Conservation (phyloP, 2,329 filamentous ascomycete species). For the Leptographium galeiforme region DNA sequence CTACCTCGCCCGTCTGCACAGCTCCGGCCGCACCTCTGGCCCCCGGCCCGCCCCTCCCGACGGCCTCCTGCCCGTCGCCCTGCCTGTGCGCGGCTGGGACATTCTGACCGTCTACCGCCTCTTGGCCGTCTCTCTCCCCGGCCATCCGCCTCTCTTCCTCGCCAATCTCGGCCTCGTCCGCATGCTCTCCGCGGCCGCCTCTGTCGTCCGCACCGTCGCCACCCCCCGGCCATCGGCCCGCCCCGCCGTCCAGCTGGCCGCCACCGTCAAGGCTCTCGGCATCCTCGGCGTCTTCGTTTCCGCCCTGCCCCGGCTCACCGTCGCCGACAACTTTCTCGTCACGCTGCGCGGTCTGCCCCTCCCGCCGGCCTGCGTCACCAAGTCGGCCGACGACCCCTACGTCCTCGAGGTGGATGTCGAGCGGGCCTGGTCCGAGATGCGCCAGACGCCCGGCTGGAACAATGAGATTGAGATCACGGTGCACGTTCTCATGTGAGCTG, state of each 20-base stretch:
- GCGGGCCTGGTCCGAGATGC: conserved; percentile 64
- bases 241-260: conserved; percentile 48
- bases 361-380: conserved; percentile 49
- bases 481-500: conserved; percentile 26
- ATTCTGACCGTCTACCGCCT: conserved; percentile 66
- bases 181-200: conserved; percentile 84
- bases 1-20: conserved; percentile 66
- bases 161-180: conserved; percentile 65
- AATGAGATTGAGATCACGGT: conserved; percentile 66
- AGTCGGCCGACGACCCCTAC: conserved; percentile 35
- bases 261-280: conserved; percentile 69
- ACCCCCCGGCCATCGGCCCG: conserved; percentile 36
- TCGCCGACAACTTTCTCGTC: conserved; percentile 57
- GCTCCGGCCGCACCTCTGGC: conserved; percentile 45
- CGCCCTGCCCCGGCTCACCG: conserved; percentile 43
- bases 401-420: conserved; percentile 68
- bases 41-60: conserved; percentile 29
- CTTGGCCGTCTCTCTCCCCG: conserved; percentile 29
- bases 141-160: conserved; percentile 32
- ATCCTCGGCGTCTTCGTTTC: conserved; percentile 66
- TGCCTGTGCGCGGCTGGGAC: conserved; percentile 60
- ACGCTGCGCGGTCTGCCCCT: conserved; percentile 61
- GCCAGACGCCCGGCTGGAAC: conserved; percentile 57
- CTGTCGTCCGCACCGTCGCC: conserved; percentile 50
- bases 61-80: conserved; percentile 42